Base-by-base conservation (phyloP, 257 asterid species). In the Scutellaria barbata region DNA sequence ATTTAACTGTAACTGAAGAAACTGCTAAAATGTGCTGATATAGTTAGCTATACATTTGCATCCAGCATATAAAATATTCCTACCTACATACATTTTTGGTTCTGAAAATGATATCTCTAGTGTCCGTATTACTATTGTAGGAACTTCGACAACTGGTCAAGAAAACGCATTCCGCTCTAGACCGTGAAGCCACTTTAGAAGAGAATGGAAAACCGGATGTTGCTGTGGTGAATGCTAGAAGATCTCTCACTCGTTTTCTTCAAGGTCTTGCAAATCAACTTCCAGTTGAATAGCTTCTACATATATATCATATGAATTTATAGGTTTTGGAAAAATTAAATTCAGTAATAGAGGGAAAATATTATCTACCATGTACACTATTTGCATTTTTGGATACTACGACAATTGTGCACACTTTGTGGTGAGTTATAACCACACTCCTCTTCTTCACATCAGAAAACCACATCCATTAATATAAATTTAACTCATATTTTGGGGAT, bases 71-170 rank as follows among this genome's bases (percentile, higher is more conserved):
- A 71, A 17, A 55, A 25, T 50, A 41, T 20, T 30, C 45, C 12
- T 0, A 42, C 5, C 33, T 18, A 14, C 33, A 46, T 17, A 39
- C 41, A 20, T 69, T 12, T 59, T 54, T 39, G 12, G n/a, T 43
- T 61, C 65, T 6, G 25, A 10, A 22, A 50, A 43, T 30, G 77
- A 60, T 76, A 42, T 16, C 66, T 37, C 18, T 40, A 33, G 41
- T 46, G 39, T 25, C 55, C 3, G 9, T 22, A 22, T 13, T 39
- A 25, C 60, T 7, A 45, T 63, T 18, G 5, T 75, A 90, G 97
- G 92, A 94, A 73, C 88, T 91, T 41, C 88, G 97, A 37, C 85
- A 81, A 81, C 75, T 94, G 63, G 92, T 89, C 16, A 78, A 96
- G 68, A 84, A 88, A 77, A 83, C 89, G 53, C 96, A 89, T 18